Evolutionary conservation across 257 asterid species (phyloP), one percentile per base, ranked within the genome.

Genomic region (Paulownia fortunei): DNA sequence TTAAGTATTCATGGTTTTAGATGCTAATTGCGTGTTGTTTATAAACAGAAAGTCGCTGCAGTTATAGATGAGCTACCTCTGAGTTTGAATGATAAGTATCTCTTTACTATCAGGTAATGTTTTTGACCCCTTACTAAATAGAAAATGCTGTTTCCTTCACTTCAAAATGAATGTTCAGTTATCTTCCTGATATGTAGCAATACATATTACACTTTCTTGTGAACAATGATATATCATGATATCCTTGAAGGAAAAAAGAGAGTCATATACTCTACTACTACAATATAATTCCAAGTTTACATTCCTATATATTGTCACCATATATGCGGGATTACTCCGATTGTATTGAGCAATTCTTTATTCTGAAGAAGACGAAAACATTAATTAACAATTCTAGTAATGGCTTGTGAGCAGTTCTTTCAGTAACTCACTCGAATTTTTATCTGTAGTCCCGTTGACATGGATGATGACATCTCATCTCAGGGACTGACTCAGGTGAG

Each of bases 401-500:
- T 52, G 75, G 27, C 49, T 64, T 65, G n/a, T 64, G 19, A 42
- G 63, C 64, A 64, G 30, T 59, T 76, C 70, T 19, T 39, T 23
- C 9, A 15, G 44, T 42, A 26, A 84, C 80, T 74, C 24, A 39
- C 66, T 80, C 23, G 58, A 18, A 13, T 76, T 67, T 80, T 60
- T 61, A n/a, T 79, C 55, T 85, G 86, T 65, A 95, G 99, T 82
- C 99, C 99, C 2, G 97, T 91, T 68, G 98, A 95, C 84, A 86
- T 95, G 92, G 69, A 77, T 10, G 92, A 95, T 79, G 92, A 84
- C 36, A 92, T 95, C 82, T 91, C 98, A 75, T 87, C 92, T 85
- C 97, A 89, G 84, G 99, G 99, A 82, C 97, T 93, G 60, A 87
- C 87, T 37, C 98, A 95, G 93, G 99, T 94, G 80, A 77, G 85